These are phyloP conservation scores for Botrytis paeoniae DNA, from an alignment of 2,329 filamentous ascomycete species.

Conservation along the genomic window DNA sequence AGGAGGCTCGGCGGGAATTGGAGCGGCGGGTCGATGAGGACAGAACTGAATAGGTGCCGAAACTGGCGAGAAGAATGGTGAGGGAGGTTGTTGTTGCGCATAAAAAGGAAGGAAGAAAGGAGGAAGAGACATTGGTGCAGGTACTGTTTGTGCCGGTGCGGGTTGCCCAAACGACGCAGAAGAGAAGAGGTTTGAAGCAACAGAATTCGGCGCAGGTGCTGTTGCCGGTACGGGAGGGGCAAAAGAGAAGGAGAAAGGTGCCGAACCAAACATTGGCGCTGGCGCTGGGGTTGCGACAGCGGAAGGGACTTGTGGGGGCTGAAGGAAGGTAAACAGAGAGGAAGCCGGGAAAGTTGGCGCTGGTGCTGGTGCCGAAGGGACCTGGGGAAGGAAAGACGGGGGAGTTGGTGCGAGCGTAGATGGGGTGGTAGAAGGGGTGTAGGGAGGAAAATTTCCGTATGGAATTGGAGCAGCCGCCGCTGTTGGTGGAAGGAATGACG, in stretches of 20 bases:
- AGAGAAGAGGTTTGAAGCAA: neutral
- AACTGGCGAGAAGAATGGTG: neutral
- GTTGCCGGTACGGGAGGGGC: neutral
- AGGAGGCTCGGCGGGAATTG: neutral
- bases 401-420: neutral
- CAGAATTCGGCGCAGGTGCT: neutral
- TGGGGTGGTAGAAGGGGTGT: neutral
- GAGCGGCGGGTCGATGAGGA: neutral
- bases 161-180: neutral
- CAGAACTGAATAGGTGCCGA: neutral
- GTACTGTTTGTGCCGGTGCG: neutral
- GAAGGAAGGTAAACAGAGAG: neutral
- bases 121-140: neutral
- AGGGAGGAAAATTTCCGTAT: neutral
- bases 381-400: neutral
- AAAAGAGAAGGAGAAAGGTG: neutral
- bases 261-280: neutral
- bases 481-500: neutral
- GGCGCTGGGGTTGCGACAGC: too few species aligned
- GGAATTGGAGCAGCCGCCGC: neutral
- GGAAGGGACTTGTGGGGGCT: too few species aligned
- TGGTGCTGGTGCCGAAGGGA: neutral
- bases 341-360: neutral
- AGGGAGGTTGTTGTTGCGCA: neutral
- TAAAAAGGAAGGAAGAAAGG: neutral